These are phyloP conservation scores for Austroboletus novae-zelandiae DNA, from an alignment of 1,284 basidiomycete genomes.

Conservation along the genomic window DNA sequence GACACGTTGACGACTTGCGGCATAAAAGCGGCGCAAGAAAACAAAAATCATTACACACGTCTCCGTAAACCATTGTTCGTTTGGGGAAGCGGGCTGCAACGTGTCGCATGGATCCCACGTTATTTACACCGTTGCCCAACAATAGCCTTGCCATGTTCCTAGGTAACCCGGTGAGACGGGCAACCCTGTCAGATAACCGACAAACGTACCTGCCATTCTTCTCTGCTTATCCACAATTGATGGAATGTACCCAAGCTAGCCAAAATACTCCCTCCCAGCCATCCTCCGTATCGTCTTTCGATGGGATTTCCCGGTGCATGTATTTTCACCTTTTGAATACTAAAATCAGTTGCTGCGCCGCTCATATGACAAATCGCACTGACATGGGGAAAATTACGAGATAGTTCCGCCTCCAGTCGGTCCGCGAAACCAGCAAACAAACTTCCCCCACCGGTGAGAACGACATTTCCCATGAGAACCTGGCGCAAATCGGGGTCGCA, in stretches of 20 bases:
- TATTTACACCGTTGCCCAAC: constrained; percentile 80
- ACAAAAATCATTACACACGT: background rate
- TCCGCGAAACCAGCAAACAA: constrained; percentile 87
- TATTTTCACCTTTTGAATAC: constrained; percentile 63
- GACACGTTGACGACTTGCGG: background rate
- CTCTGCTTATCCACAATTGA: constrained; percentile 90
- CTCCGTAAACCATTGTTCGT: background rate
- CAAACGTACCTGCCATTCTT: constrained; percentile 80
- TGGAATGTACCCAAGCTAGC: constrained; percentile 95
- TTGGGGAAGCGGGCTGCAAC: background rate
- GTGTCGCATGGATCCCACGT: background rate
- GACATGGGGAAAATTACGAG: constrained; percentile 77
- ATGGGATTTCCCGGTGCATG: constrained; percentile 87
- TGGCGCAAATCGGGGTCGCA: constrained; percentile 93
- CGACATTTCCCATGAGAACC: constrained; percentile 88
- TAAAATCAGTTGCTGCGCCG: constrained; percentile 7
- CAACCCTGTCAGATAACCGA: background rate
- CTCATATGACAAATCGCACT: constrained; percentile 26
- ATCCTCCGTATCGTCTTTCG: constrained; percentile 86
- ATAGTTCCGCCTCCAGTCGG: constrained; percentile 79
- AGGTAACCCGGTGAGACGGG: constrained; percentile 6
- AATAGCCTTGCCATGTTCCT: constrained; percentile 78
- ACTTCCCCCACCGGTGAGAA: constrained; percentile 91
- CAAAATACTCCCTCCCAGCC: constrained; percentile 93
- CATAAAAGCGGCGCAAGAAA: background rate